A percentile compares a stretch with the other conserved stretches of the same genome.
phyloP scores from a whole-genome alignment of 352 stramenopile genomes.

The Pythium scleroteichum region DNA sequence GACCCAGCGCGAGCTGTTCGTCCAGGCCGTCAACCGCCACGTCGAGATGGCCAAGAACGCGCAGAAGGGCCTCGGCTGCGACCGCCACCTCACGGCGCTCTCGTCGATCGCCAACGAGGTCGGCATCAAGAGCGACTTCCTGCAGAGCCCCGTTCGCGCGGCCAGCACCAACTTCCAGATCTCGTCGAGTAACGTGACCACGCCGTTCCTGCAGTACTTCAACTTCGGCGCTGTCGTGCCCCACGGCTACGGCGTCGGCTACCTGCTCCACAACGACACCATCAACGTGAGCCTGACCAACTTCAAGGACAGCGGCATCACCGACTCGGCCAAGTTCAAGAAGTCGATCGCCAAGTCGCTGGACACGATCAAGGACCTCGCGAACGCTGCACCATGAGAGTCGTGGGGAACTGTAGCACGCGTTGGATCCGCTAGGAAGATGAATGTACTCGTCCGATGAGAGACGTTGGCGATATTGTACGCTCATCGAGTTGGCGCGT shows the following conservation, averaged over 20 bases:
- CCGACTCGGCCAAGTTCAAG: constrained; percentile 73
- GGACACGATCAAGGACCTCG: constrained; percentile 79
- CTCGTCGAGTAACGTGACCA: constrained; percentile 91
- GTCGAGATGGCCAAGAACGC: constrained; percentile 90
- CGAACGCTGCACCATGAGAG: constrained; percentile 42
- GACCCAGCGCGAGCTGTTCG: constrained; percentile 64
- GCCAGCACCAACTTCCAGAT: constrained; percentile 88
- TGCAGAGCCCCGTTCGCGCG: constrained; percentile 73
- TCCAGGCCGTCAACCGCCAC: constrained; percentile 78
- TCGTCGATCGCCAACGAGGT: constrained; percentile 66
- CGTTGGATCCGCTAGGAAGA: no score
- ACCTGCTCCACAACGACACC: constrained; percentile 82
- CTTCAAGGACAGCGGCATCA: constrained; percentile 77
- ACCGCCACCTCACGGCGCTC: constrained; percentile 87
- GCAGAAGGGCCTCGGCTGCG: constrained; percentile 82
- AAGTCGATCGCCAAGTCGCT: constrained; percentile 58
- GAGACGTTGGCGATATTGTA: background rate
- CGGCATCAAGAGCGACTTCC: constrained; percentile 71
- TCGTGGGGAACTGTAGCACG: no score
- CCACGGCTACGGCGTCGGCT: constrained; percentile 89
- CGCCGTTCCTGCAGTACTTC: constrained; percentile 89
- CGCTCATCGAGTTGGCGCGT: background rate
- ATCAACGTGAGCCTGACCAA: constrained; percentile 89
- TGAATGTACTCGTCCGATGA: background rate
- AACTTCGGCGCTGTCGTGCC: constrained; percentile 87